Evolutionary conservation across 345 rosid species (phyloP), one percentile per base, ranked within the genome.

Genomic region (Trapa bicornis): DNA sequence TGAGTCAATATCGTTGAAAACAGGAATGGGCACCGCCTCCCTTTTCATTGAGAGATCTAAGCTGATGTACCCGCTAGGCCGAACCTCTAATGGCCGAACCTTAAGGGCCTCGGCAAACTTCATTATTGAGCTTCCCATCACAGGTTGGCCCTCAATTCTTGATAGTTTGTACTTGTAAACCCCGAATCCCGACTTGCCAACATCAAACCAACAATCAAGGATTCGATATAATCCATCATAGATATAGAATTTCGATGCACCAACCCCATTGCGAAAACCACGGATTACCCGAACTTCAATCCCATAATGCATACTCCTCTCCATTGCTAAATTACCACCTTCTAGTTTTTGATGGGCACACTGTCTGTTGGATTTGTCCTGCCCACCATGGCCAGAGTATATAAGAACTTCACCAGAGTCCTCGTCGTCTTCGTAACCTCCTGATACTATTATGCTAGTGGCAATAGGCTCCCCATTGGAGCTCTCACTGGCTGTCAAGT

Each of bases 111-210:
- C 75, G 1, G 97, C 95, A 66, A 84, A 81, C 86, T 67, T 89
- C 83, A 94, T 32, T 16, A 81, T 64, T 0, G 91, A 41, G 68
- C 89, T 89, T 65, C 97, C 99, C 97, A 94, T 94, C 78, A 79
- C 85, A 0, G 81, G 75, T 65, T 94, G 97, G 37, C 97, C 97
- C 22, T 76, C 83, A 6, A 94, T 88, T 73, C 99, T 89, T 69
- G 73, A 43, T 15, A 94, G 70, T 73, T 73, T 82, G 75, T 69
- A 94, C 79, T 91, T 94, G 41, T 81, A 89, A 72, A 94, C 99
- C 62, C 95, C 96, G 5, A 91, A 94, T 41, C 99, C 99, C 2
- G 97, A 86, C 67, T 84, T 94, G 17, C 99, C 99, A 32, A 89
- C 79, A 76, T 90, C 99, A 60, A 85, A 87, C 97, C 97, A 94